phyloP scores from a whole-genome alignment of 192 early-diverging fungal species.

The Coemansia reversa region DNA sequence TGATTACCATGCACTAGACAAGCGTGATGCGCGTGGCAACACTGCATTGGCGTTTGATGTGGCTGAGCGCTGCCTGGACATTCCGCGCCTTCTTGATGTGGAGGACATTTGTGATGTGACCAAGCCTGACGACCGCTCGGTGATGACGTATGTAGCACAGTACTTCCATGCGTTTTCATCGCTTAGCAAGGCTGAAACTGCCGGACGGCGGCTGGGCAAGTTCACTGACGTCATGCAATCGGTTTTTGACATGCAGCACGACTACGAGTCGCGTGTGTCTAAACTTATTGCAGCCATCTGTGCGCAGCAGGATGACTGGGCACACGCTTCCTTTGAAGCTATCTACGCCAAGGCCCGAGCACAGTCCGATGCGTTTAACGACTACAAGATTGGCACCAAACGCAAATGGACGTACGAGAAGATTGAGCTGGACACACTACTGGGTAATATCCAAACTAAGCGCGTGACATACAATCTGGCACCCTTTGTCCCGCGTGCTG shows the following conservation, averaged over 20 bases:
- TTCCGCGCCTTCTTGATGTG: slow-evolving; percentile 92
- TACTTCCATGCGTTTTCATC: slow-evolving; percentile 98
- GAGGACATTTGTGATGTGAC: slow-evolving; percentile 92
- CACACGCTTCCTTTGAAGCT: slow-evolving; percentile 58
- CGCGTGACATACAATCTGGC: slow-evolving; percentile 90
- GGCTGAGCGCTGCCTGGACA: slow-evolving; percentile 84
- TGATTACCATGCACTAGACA: slow-evolving; percentile 85
- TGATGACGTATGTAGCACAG: slow-evolving; percentile 98
- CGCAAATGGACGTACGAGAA: slow-evolving; percentile 90
- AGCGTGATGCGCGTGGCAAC: slow-evolving; percentile 79
- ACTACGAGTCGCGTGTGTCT: slow-evolving; percentile 84
- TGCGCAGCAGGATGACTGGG: slow-evolving; percentile 68
- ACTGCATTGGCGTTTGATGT: slow-evolving; percentile 93
- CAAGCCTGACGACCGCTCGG: slow-evolving; percentile 94
- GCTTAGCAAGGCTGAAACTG: slow-evolving; percentile 76
- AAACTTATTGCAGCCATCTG: slow-evolving; percentile 70
- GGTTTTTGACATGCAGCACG: slow-evolving; percentile 90
- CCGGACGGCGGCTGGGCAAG: slow-evolving; percentile 90
- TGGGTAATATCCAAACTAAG: slow-evolving; percentile 97
- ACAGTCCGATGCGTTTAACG: slow-evolving; percentile 70
- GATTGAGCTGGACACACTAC: slow-evolving; percentile 83
- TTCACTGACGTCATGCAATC: slow-evolving; percentile 87
- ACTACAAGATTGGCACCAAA: slow-evolving; percentile 81
- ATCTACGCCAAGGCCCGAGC: slow-evolving; percentile 75
- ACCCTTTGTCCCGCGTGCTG: slow-evolving; percentile 79